A percentile compares a stretch with the other conserved stretches of the same genome.
These are phyloP conservation scores for Aegle marmelos DNA, from an alignment of 345 rosid species.

Conservation along the genomic window DNA sequence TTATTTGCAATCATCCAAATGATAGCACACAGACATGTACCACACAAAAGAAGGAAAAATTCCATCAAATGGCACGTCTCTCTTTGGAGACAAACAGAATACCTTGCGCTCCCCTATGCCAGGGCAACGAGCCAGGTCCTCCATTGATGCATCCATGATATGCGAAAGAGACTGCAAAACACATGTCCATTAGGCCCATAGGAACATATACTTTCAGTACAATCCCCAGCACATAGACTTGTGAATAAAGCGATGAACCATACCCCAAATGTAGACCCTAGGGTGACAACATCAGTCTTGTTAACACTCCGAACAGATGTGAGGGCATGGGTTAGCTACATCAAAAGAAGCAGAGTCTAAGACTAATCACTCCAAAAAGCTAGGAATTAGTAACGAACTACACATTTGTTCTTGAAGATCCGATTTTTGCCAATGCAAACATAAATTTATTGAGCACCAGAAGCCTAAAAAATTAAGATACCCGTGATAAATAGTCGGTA, in stretches of 20 bases:
- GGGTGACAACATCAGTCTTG: conserved; percentile 93
- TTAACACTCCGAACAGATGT: conserved; percentile 79
- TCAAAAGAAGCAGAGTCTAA: conserved; percentile 16
- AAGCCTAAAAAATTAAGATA: conserved; percentile 22
- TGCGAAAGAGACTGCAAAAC: conserved; percentile 68
- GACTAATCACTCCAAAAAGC: conserved; percentile 1
- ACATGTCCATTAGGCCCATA: background rate
- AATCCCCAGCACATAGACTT: background rate
- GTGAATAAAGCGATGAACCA: conserved; percentile 7
- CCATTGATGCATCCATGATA: conserved; percentile 94
- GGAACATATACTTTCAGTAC: background rate
- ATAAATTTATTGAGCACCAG: background rate
- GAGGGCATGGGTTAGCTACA: conserved; percentile 72
- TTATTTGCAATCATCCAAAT: background rate
- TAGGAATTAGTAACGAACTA: background rate
- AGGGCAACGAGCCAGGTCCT: conserved; percentile 90
- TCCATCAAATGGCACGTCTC: background rate
- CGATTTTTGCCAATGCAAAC: background rate
- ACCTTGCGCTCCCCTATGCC: conserved; percentile 98
- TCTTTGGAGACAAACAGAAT: background rate
- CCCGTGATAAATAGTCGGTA: conserved; percentile 83
- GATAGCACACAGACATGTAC: background rate
- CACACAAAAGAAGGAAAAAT: background rate
- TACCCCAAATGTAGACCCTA: conserved; percentile 96
- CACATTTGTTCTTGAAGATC: background rate